Evolutionary conservation across 2,329 filamentous ascomycete genomes (phyloP).

Genomic region (Xylariales sp.): DNA sequence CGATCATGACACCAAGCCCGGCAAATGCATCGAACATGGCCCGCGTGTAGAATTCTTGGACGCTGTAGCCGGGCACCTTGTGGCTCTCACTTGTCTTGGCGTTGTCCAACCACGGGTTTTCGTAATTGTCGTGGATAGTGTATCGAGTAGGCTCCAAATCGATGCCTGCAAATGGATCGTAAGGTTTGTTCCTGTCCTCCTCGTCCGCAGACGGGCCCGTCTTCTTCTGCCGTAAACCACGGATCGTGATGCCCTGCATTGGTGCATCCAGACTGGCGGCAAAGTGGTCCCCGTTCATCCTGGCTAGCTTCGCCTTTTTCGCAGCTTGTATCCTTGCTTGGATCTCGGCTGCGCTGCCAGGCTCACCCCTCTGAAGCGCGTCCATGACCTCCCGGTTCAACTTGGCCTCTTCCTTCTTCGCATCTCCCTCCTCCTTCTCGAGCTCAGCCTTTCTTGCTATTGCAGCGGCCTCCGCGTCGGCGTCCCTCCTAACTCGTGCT

Average conservation of each 20-base stretch:
- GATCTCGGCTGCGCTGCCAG: slow-evolving; percentile 55
- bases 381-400: slow-evolving; percentile 66
- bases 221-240: slow-evolving; percentile 67
- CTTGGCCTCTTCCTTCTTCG: slow-evolving; percentile 58
- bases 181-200: slow-evolving; percentile 65
- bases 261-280: slow-evolving; percentile 20
- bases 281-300: slow-evolving; percentile 32
- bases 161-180: slow-evolving; percentile 83
- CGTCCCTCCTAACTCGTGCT: slow-evolving; percentile 48
- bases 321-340: slow-evolving; percentile 63
- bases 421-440: slow-evolving; percentile 64
- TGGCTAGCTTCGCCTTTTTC: slow-evolving; percentile 62
- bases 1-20: slow-evolving; percentile 81
- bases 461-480: slow-evolving; percentile 63
- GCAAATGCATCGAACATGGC: slow-evolving; percentile 86
- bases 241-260: slow-evolving; percentile 54
- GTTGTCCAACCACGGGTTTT: slow-evolving; percentile 67
- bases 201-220: slow-evolving; percentile 42
- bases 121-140: slow-evolving; percentile 63
- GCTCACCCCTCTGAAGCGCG: slow-evolving; percentile 57
- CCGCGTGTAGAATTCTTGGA: slow-evolving; percentile 75
- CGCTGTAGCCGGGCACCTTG: slow-evolving; percentile 75
- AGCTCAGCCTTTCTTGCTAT: slow-evolving; percentile 57
- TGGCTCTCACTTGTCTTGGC: slow-evolving; percentile 62
- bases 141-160: slow-evolving; percentile 63